Evolutionary conservation across 139 green algal genomes (phyloP).

Genomic region (Eudorina sp.): DNA sequence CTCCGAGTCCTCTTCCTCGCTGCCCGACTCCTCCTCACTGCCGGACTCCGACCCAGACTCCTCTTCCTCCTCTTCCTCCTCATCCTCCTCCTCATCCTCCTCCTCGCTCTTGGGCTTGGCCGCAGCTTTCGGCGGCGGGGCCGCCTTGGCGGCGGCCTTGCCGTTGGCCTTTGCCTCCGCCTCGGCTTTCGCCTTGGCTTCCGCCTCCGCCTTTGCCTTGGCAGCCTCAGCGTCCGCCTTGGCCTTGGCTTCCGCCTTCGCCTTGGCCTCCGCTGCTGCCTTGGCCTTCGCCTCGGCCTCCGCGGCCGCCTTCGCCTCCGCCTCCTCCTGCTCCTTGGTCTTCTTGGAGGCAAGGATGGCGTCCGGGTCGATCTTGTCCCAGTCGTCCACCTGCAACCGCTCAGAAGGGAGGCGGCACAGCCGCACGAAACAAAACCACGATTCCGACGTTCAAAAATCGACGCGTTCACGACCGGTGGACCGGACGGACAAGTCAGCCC

Average conservation of each 20-base stretch:
- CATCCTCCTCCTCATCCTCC: constrained; percentile 38
- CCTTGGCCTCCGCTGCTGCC: constrained; percentile 33
- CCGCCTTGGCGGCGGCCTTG: no score
- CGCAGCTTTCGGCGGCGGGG: constrained; percentile 6
- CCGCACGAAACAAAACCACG: background rate
- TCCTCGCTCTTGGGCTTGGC: constrained; percentile 28
- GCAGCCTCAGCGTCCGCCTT: constrained; percentile 58
- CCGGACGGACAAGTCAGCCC: background rate
- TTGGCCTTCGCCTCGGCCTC: constrained; percentile 49
- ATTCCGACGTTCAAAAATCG: no score
- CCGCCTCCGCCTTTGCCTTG: constrained; percentile 19
- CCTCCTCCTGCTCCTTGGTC: constrained; percentile 51
- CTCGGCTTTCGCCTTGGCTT: constrained; percentile 23
- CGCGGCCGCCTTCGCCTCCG: constrained; percentile 40
- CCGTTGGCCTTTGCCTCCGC: constrained; percentile 35
- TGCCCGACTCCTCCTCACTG: constrained; percentile 29
- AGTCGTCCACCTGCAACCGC: constrained; percentile 68
- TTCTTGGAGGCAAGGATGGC: constrained; percentile 62
- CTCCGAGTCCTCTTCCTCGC: constrained; percentile 2
- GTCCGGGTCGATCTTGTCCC: constrained; percentile 81
- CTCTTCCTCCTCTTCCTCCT: constrained; percentile 62
- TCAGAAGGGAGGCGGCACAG: background rate
- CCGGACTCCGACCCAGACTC: constrained; percentile 21
- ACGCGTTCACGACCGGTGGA: no score
- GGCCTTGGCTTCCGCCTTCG: constrained; percentile 42